Percentiles rank a stretch among this genome's conserved stretches.
Conservation (phyloP, 805 yeast genomes). For the Kazachstania taianensis region DNA sequence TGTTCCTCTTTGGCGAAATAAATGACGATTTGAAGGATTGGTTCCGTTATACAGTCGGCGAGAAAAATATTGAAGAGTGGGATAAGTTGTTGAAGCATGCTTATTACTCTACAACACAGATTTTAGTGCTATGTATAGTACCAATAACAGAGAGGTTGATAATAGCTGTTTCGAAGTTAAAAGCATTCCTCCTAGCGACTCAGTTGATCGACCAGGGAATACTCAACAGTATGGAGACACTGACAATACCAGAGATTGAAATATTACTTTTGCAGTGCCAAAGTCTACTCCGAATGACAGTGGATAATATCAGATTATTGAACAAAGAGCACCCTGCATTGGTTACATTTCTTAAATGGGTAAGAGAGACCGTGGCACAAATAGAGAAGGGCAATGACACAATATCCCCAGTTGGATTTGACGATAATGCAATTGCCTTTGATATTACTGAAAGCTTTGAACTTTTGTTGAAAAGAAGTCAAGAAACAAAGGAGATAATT, state of each 20-base stretch:
- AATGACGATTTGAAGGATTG: conserved; percentile 43
- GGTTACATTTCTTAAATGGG: conserved; percentile 14
- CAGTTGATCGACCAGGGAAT: not conserved
- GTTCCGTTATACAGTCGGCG: conserved; percentile 58
- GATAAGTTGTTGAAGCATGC: conserved; percentile 38
- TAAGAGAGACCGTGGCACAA: conserved; percentile 14
- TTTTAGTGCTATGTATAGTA: conserved; percentile 39
- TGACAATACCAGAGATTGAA: not conserved
- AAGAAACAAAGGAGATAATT: not conserved
- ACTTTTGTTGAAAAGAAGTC: not conserved
- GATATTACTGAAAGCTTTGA: conserved; percentile 7
- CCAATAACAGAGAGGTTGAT: conserved; percentile 49
- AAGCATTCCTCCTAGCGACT: conserved; percentile 3
- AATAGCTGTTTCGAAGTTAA: conserved; percentile 23
- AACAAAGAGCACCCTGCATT: conserved; percentile 10
- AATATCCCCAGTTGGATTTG: conserved; percentile 3
- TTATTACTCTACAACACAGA: conserved; percentile 41
- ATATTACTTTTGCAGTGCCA: conserved; percentile 3
- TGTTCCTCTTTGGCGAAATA: conserved; percentile 40
- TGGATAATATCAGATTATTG: conserved; percentile 9
- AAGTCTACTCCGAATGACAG: conserved; percentile 4
- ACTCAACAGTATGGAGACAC: not conserved
- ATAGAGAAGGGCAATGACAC: conserved; percentile 16
- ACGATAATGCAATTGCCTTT: conserved; percentile 5
- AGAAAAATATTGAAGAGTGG: conserved; percentile 52